Base-by-base conservation (phyloP, 2,329 filamentous ascomycete genomes). In the Didymella sp. region DNA sequence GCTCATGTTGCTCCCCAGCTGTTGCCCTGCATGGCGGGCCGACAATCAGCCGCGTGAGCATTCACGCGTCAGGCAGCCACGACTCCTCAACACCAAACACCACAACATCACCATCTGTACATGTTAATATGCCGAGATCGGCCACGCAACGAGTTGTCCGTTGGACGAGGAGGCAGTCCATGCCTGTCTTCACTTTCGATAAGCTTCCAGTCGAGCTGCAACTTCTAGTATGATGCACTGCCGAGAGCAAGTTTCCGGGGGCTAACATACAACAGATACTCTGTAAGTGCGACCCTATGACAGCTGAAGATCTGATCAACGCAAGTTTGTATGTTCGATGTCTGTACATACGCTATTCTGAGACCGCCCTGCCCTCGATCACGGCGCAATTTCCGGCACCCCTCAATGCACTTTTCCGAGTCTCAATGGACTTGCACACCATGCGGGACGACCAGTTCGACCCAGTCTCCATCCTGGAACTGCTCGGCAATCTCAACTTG, bases 131-230 rank as follows among this genome's bases (percentile, higher is more conserved):
- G 40, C 17, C 31, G 21, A 31, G 38, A 22, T 27, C 7, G 3
- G n/a, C 40, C 15, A 19, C 8, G 19, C 28, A 38, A 12, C 8
- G 33, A 17, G 31, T 4, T 25, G 4, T 4, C 4, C 19, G 9
- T 24, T 24, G 9, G 15, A 6, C 13, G 38, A 49, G 6, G 27
- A 19, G 6, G 12, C 31, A 38, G 13, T 12, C 30, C 3, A 33
- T 25, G 17, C 41, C 49, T 30, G 25, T 13, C 3, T 58, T 61
- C 28, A 51, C 56, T 1, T 43, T 62, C n/a, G 25, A 15, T 6
- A 28, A 48, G 28, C 58, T 63, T 11, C 50, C 59, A 24, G 47
- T 12, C 11, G 59, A 61, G 46, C 51, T 51, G 6, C 49, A 59
- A 17, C 52, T 61, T 25, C 41, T 60, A n/a, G n/a, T n/a, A n/a